Base-by-base conservation (phyloP, 1,139 yeast species). In the Scheffersomyces segobiensis region DNA sequence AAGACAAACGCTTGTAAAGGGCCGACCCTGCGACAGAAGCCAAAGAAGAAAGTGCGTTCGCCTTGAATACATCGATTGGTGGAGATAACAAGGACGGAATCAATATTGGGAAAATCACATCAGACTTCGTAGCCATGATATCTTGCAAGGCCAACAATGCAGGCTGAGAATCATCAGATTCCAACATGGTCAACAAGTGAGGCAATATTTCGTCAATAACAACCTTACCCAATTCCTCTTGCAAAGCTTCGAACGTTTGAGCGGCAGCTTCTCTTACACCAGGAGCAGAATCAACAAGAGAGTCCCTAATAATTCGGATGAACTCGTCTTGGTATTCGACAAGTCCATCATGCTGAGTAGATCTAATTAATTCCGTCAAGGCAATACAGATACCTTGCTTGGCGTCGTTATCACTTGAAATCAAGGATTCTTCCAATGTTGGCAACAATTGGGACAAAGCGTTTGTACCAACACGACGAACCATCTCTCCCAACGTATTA, bases 351-450 rank as follows among this genome's bases (percentile, higher is more conserved):
- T 78, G 74, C 19, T 86, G 81, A 3, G 97, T 86, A 0, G 97
- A 90, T 64, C 85, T 87, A 62, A 93, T 87, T 64, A 96, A 86
- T 71, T 93, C 98, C 53, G 88, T 85, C 59, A 93, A 80, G 8
- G 99, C 99, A 73, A 93, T 87, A 80, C 99, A 95, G 58, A 95
- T 92, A 79, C 99, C 99, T 77, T 93, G 97, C 71, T 91, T 91
- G 54, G 97, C 90, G 69, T 88, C 96, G 26, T 90, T 79, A 66
- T 90, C 96, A 54, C 80, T 73, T 26, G 89, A 76, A 53, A 79
- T 75, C 65, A 91, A 77, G 7, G 93, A 85, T 53, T 83, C 85
- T 65, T 91, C 89, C 67, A 95, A 80, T 7, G 97, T 90, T 52
- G 99, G 98, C 62, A 96, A 79, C 62, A 96, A 77, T 71, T 91